Base-by-base conservation (phyloP, 176 grass and related monocot species). In the Poa annua region DNA sequence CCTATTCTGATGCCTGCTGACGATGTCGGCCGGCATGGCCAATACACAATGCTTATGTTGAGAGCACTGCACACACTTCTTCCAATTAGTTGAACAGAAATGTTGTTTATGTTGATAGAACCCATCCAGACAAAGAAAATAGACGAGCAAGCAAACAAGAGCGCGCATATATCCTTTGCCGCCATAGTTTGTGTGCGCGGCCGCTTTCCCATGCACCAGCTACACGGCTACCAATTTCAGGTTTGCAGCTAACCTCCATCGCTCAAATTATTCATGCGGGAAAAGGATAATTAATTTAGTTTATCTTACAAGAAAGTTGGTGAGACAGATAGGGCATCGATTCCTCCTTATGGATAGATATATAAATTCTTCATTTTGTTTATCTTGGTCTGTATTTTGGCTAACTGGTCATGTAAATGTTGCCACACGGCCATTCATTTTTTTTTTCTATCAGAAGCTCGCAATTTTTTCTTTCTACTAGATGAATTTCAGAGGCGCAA, bases 141-240 rank as follows among this genome's bases (percentile, higher is more conserved):
- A 42, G 16, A 20, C 45, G 16, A 59, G 60, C 69, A 74, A 66
- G 70, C 70, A 49, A 73, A 26, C 22, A 73, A 7, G 85, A 81
- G 47, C 35, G 35, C 52, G 69, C 32, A 74, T 74, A 51, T 74
- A 74, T 74, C 45, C 71, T 51, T 74, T 74, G 45, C 71, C 71
- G 25, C 25, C 70, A 29, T 73, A 49, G 71, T 52, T 74, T 74
- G 20, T n/a, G 61, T 38, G 73, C 17, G 53, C 39, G 63, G 44
- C 64, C 73, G 64, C 42, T 62, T 83, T 88, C 16, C 74, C 80
- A 71, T 79, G 80, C 42, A 3, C 53, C 44, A 71, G 78, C 63
- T 78, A 61, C 53, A 74, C 47, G 44, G 71, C 71, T 72, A 74
- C 71, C 11, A 74, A 51, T 74, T 74, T 74, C 44, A 74, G 8